phyloP scores from a whole-genome alignment of 108 stramenopile species.

The Parmales sp. region DNA sequence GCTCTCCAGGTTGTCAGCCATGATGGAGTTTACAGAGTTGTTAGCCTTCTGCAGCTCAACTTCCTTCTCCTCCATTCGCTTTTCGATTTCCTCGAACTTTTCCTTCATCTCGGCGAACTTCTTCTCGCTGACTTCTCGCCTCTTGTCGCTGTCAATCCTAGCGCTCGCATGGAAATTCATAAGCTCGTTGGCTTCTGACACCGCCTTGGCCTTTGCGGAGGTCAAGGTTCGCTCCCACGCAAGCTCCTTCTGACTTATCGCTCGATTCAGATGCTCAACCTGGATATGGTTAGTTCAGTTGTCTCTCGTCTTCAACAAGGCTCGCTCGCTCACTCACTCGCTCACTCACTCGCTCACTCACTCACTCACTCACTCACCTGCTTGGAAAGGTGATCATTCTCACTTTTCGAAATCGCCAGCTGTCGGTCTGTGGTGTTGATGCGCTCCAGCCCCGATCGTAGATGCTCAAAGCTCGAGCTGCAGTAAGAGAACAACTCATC shows the following conservation, averaged over 20 bases:
- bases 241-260: background rate
- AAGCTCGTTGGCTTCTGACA: background rate
- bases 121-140: background rate
- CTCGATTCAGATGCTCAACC: background rate
- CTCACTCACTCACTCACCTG: background rate
- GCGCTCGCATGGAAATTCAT: background rate
- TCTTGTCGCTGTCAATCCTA: background rate
- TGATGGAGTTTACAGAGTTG: background rate
- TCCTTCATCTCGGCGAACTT: background rate
- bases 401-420: background rate
- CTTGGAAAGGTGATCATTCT: background rate
- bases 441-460: background rate
- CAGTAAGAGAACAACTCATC: background rate
- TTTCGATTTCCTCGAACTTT: background rate
- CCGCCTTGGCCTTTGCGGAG: background rate
- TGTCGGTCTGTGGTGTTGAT: background rate
- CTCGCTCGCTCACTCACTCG: too few species aligned
- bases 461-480: background rate
- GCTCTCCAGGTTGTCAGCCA: background rate
- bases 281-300: too few species aligned
- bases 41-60: background rate
- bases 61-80: background rate
- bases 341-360: background rate
- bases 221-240: background rate
- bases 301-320: too few species aligned